These are phyloP conservation scores for Fragilariopsis cylindrus DNA, from an alignment of 108 stramenopile genomes.

Conservation along the genomic window DNA sequence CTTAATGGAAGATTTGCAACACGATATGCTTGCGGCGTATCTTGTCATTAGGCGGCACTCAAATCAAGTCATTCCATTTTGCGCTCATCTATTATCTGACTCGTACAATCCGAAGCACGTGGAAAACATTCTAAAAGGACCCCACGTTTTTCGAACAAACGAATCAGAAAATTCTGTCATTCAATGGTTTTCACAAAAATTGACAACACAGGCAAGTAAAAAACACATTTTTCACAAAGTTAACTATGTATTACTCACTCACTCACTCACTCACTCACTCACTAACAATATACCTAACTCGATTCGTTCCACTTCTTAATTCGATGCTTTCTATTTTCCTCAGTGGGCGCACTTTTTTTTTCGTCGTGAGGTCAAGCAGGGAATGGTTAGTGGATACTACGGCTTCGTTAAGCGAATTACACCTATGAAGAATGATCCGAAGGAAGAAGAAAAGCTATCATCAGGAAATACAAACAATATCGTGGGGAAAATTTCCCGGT, in stretches of 20 bases:
- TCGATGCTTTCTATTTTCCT: too few relatives aligned
- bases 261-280: too few relatives aligned
- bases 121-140: background rate
- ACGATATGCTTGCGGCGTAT: conserved; percentile 5
- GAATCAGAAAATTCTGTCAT: background rate
- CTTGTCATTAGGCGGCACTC: background rate
- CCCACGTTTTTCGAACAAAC: background rate
- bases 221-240: too few relatives aligned
- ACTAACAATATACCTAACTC: too few relatives aligned
- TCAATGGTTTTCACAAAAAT: conserved; percentile 8
- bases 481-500: background rate
- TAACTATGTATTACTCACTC: too few relatives aligned
- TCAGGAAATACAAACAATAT: background rate
- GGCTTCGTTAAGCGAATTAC: background rate
- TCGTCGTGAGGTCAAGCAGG: conserved; percentile 13
- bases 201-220: background rate
- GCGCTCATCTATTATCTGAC: conserved; percentile 6
- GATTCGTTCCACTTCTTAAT: too few relatives aligned
- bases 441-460: background rate
- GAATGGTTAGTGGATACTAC: conserved; percentile 16
- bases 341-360: conserved; percentile 14
- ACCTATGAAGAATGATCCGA: background rate
- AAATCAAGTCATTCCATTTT: conserved; percentile 11
- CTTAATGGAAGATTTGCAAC: conserved; percentile 8
- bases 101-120: conserved; percentile 1